Evolutionary conservation across 1,284 basidiomycete genomes (phyloP), one percentile per base, ranked within the genome.

Genomic region (Cryptococcus sp.): DNA sequence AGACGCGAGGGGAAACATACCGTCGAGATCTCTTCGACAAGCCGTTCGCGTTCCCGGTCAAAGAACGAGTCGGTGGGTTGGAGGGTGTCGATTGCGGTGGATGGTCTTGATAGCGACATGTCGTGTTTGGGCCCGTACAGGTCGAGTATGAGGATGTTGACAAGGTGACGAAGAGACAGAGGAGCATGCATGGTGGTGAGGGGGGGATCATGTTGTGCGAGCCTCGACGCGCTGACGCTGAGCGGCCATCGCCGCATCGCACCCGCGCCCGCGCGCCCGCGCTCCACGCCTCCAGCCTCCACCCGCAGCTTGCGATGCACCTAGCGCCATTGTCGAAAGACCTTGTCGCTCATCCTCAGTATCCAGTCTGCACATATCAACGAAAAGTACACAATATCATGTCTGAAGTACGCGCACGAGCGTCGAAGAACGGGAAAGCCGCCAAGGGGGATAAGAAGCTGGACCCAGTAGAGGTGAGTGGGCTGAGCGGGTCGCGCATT

Each of bases 1-100:
- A 23, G 40, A n/a, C 35, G 28, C 24, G 13, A 48, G 37, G 8
- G 6, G 8, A 3, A 0, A 70, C 76, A 15, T 48, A 78, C 77
- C 15, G 65, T 60, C 1, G 72, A 68, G 37, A 79, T 78, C 55
- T 79, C 77, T 12, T 69, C 66, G 23, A 78, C 66, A 16, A 78
- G 65, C 47, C 71, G 61, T 21, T 71, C 70, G 40, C 67, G 64
- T 55, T 79, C 77, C 33, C 66, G 53, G 36, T 79, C 77, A 46
- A 79, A 79, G 60, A 70, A 75, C 2, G 67, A 68, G 46, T 64
- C 60, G 23, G 51, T 42, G 12, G 52, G 45, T 16, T 47, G 43
- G 18, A 57, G 36, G 8, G 51, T 35, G 13, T 64, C 57, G 38
- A 61, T 60, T 0, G 60, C 57, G 13, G 50, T 64, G 16, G 60